Conservation (phyloP, 2,329 filamentous ascomycete species). For the Calonectria leucothoes region DNA sequence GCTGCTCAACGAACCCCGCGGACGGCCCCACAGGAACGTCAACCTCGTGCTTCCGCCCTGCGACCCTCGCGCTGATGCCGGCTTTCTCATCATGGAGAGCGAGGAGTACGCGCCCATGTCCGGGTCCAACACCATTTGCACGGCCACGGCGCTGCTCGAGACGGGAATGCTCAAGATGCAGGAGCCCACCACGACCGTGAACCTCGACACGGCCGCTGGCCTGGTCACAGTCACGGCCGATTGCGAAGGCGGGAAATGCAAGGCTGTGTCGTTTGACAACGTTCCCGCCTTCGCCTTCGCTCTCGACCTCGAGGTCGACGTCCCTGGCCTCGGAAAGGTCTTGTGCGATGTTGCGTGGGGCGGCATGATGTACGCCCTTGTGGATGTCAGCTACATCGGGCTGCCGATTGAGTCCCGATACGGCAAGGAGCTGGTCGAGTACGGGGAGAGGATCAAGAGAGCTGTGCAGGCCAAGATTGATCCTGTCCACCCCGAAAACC, state of each 20-base stretch:
- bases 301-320: conserved; percentile 52
- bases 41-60: conserved; percentile 57
- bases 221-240: conserved; percentile 54
- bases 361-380: conserved; percentile 58
- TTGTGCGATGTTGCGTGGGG: conserved; percentile 59
- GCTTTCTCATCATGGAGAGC: conserved; percentile 59
- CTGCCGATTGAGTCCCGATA: conserved; percentile 48
- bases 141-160: conserved; percentile 58
- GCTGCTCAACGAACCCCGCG: conserved; percentile 59
- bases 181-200: conserved; percentile 55
- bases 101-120: conserved; percentile 57
- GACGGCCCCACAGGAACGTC: conserved; percentile 51
- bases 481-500: conserved; percentile 57
- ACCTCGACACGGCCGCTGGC: conserved; percentile 57
- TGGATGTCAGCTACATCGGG: conserved; percentile 51
- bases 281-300: conserved; percentile 55
- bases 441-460: conserved; percentile 56
- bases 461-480: conserved; percentile 48
- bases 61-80: conserved; percentile 56
- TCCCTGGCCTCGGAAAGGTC: conserved; percentile 54
- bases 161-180: conserved; percentile 59
- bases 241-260: conserved; percentile 57
- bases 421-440: conserved; percentile 50
- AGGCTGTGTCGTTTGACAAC: conserved; percentile 57
- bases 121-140: conserved; percentile 58